Percentiles rank a stretch among this genome's conserved stretches.
These are phyloP conservation scores for Leptodermis oblonga DNA, from an alignment of 257 asterid genomes.

Conservation along the genomic window DNA sequence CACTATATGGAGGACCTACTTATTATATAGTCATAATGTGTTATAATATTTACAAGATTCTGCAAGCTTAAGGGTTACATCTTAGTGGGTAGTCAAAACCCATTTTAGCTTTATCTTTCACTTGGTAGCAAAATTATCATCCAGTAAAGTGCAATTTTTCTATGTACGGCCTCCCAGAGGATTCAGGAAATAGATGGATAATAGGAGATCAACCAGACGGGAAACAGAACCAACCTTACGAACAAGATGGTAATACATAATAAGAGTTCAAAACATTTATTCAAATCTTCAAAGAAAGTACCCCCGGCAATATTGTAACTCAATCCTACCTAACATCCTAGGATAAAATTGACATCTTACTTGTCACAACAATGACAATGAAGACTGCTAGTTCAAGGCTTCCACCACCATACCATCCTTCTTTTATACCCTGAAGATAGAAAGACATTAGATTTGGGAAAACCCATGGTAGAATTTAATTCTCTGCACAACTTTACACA, in stretches of 20 bases:
- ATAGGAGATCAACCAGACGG: not conserved
- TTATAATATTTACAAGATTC: too few relatives aligned
- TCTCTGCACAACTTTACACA: not conserved
- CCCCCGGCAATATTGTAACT: too few relatives aligned
- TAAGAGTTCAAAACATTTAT: not conserved
- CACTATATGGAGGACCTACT: not conserved
- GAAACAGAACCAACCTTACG: not conserved
- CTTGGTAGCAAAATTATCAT: too few relatives aligned
- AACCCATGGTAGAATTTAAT: not conserved
- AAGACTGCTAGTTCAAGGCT: conserved; percentile 89
- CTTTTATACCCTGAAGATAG: conserved; percentile 69
- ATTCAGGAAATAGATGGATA: not conserved
- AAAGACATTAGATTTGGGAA: conserved; percentile 3
- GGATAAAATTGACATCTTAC: conserved; percentile 28
- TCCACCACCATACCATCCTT: conserved; percentile 99
- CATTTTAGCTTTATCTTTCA: too few relatives aligned
- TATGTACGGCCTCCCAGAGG: not conserved
- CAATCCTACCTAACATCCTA: not conserved
- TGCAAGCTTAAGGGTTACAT: not conserved
- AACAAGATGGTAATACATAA: not conserved
- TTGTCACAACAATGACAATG: conserved; percentile 77
- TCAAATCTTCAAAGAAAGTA: too few relatives aligned
- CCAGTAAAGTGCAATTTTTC: not conserved
- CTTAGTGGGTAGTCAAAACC: not conserved
- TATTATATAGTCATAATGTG: not conserved